Evolutionary conservation across 805 yeast genomes (phyloP).

Genomic region (Barnettozyma populi): DNA sequence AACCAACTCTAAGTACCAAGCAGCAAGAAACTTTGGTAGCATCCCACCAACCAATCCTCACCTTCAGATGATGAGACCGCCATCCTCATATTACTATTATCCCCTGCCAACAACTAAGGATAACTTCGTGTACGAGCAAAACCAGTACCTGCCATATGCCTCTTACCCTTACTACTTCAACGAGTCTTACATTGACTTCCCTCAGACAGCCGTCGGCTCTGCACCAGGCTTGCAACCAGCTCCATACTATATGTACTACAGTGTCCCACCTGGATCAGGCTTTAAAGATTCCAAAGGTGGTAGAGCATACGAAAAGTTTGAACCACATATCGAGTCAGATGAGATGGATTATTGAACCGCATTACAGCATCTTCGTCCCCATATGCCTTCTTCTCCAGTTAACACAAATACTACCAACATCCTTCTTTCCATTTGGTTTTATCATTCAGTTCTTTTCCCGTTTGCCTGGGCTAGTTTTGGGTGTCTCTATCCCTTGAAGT

Average conservation of each 20-base stretch:
- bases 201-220: conserved; percentile 13
- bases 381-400: neutral
- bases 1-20: conserved; percentile 13
- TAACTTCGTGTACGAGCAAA: conserved; percentile 24
- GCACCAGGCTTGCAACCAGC: conserved; percentile 20
- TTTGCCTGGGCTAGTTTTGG: neutral
- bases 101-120: conserved; percentile 26
- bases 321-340: conserved; percentile 4
- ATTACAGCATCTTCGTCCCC: neutral
- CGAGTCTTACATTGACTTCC: conserved; percentile 18
- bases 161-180: conserved; percentile 23
- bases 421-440: neutral
- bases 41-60: conserved; percentile 8
- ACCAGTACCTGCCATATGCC: conserved; percentile 18
- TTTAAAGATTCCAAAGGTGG: conserved; percentile 8
- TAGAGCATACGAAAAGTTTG: conserved; percentile 7
- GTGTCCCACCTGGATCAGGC: conserved; percentile 21
- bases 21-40: conserved; percentile 11
- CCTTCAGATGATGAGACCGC: conserved; percentile 15
- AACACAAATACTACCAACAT: neutral
- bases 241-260: conserved; percentile 28
- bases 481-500: neutral
- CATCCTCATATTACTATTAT: conserved; percentile 27
- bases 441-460: neutral
- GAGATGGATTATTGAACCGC: conserved; percentile 9